Conservation (phyloP, 768 basidiomycete genomes). For the Lanmaoa pseudosensibilis region DNA sequence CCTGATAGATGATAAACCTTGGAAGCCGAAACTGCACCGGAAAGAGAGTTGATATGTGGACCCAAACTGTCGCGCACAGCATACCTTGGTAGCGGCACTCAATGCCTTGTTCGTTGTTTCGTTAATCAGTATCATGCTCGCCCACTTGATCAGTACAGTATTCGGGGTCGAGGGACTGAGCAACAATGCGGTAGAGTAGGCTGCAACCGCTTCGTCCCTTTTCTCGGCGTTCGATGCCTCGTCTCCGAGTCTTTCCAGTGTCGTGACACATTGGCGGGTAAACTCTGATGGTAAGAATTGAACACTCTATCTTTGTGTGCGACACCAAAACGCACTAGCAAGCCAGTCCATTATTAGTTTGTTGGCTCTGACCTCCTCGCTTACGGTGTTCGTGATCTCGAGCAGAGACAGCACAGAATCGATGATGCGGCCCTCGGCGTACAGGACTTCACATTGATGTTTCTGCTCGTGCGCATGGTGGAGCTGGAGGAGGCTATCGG, state of each 20-base stretch:
- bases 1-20: neutral
- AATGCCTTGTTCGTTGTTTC: neutral
- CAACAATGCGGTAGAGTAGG: neutral
- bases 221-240: neutral
- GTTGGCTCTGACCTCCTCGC: neutral
- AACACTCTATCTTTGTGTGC: accelerated
- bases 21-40: neutral
- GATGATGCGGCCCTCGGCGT: neutral
- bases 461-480: conserved; percentile 1
- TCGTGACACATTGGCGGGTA: neutral
- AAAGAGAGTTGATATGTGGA: neutral
- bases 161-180: neutral
- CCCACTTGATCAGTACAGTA: conserved; percentile 1
- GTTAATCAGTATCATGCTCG: neutral
- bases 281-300: neutral
- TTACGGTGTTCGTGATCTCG: neutral
- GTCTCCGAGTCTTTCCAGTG: conserved; percentile 1
- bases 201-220: neutral
- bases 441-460: conserved; percentile 7
- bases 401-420: neutral
- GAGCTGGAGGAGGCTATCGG: neutral
- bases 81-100: neutral
- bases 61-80: neutral
- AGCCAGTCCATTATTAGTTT: conserved; percentile 1
- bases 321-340: neutral